A percentile compares a stretch with the other conserved stretches of the same genome.
phyloP scores from a whole-genome alignment of 2,329 filamentous ascomycete species.

The Penicillium sp. region DNA sequence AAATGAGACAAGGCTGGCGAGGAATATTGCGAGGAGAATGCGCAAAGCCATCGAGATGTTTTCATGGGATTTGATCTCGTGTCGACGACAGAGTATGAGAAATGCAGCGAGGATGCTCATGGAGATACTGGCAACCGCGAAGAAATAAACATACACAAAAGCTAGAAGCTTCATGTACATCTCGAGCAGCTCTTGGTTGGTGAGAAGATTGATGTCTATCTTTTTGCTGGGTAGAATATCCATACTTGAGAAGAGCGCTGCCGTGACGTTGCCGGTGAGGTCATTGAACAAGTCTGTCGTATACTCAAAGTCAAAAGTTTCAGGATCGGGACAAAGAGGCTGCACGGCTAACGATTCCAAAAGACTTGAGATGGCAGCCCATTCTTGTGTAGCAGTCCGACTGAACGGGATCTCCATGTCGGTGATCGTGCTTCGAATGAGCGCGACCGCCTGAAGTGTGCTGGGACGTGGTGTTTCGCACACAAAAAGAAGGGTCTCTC shows the following conservation, averaged over 20 bases:
- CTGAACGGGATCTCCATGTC: slow-evolving; percentile 45
- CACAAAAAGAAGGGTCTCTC: slow-evolving; percentile 41
- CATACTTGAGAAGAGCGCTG: slow-evolving; percentile 44
- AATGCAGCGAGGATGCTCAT: slow-evolving; percentile 42
- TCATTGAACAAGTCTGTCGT: slow-evolving; percentile 33
- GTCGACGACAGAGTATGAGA: slow-evolving; percentile 30
- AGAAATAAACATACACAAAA: slow-evolving; percentile 46
- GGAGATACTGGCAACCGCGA: slow-evolving; percentile 37
- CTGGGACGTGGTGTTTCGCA: slow-evolving; percentile 40
- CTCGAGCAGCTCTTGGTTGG: slow-evolving; percentile 34
- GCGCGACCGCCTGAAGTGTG: slow-evolving; percentile 28
- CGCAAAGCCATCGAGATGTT: slow-evolving; percentile 31
- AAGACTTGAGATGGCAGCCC: slow-evolving; percentile 35
- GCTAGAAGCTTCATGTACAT: slow-evolving; percentile 41
- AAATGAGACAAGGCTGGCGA: slow-evolving; percentile 34
- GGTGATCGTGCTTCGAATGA: slow-evolving; percentile 40
- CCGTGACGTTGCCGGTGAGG: slow-evolving; percentile 43
- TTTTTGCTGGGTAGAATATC: slow-evolving; percentile 36
- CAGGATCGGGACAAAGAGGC: slow-evolving; percentile 31
- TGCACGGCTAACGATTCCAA: slow-evolving; percentile 32
- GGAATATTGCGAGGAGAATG: slow-evolving; percentile 30
- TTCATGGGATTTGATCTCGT: slow-evolving; percentile 24
- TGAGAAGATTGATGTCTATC: slow-evolving; percentile 28
- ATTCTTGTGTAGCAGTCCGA: slow-evolving; percentile 34
- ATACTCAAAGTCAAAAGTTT: slow-evolving; percentile 23